Evolutionary conservation across 2,329 filamentous ascomycete genomes (phyloP).

Genomic region (Lachnellula arida): DNA sequence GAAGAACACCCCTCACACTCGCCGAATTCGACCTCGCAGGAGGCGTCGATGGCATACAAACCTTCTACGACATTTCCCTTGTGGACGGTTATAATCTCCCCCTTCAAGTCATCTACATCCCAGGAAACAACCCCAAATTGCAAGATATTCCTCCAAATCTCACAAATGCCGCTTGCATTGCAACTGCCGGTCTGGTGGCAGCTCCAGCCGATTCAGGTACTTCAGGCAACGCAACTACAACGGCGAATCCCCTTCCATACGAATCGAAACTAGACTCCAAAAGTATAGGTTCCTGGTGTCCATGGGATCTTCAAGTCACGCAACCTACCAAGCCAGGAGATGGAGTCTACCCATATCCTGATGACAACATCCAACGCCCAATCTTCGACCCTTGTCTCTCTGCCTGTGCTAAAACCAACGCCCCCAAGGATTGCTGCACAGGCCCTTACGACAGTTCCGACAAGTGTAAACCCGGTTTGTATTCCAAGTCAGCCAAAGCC

Average conservation of each 20-base stretch:
- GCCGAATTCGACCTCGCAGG: slow-evolving; percentile 76
- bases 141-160: slow-evolving; percentile 66
- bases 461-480: slow-evolving; percentile 61
- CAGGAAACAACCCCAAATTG: slow-evolving; percentile 56
- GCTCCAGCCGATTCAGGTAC: slow-evolving; percentile 48
- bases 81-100: slow-evolving; percentile 83
- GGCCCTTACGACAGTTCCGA: slow-evolving; percentile 60
- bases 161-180: slow-evolving; percentile 73
- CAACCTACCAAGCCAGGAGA: slow-evolving; percentile 66
- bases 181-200: slow-evolving; percentile 58
- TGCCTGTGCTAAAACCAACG: slow-evolving; percentile 66
- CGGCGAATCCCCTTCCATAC: slow-evolving; percentile 62
- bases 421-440: slow-evolving; percentile 69
- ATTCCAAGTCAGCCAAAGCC: slow-evolving; percentile 64
- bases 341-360: slow-evolving; percentile 76
- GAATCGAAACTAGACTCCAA: slow-evolving; percentile 53
- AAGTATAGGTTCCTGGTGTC: slow-evolving; percentile 66
- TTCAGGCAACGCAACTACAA: slow-evolving; percentile 52
- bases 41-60: slow-evolving; percentile 54
- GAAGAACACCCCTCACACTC: slow-evolving; percentile 68
- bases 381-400: slow-evolving; percentile 74
- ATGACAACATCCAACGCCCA: slow-evolving; percentile 66
- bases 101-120: slow-evolving; percentile 57
- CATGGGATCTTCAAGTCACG: slow-evolving; percentile 68
- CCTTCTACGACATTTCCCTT: slow-evolving; percentile 79